A percentile compares a stretch with the other conserved stretches of the same genome.
phyloP scores from a whole-genome alignment of 78 protist species.

The Creolimax fragrantissima region DNA sequence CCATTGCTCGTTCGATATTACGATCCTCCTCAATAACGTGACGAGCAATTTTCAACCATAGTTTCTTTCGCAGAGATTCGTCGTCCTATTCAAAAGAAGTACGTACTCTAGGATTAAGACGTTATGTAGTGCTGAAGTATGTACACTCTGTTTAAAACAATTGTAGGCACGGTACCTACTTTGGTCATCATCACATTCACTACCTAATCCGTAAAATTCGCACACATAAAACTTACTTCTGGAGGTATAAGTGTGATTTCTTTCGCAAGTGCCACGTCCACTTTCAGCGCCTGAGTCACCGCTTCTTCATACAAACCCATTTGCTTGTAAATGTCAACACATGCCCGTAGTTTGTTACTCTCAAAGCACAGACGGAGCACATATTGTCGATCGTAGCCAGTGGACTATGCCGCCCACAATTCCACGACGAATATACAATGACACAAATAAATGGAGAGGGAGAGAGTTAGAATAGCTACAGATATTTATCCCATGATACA shows the following conservation, averaged over 20 bases:
- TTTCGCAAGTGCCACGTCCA: conserved; percentile 65
- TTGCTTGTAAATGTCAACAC: conserved; percentile 67
- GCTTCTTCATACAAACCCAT: conserved; percentile 90
- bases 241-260: conserved; percentile 45
- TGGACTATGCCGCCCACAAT: neutral
- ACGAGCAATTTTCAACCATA: conserved; percentile 76
- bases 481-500: no score
- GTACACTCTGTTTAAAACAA: no score
- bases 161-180: no score
- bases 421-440: neutral
- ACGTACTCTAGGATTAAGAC: no score
- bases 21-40: conserved; percentile 64
- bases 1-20: conserved; percentile 70
- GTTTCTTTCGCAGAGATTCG: conserved; percentile 66
- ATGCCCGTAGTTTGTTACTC: conserved; percentile 57
- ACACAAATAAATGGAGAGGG: neutral
- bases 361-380: conserved; percentile 79
- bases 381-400: conserved; percentile 61
- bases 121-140: no score
- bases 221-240: no score
- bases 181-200: no score
- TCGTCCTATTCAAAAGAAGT: no score
- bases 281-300: conserved; percentile 65
- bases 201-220: no score
- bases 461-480: no score